phyloP scores from a whole-genome alignment of 1,284 basidiomycete species.

The Termitomyces sp. region DNA sequence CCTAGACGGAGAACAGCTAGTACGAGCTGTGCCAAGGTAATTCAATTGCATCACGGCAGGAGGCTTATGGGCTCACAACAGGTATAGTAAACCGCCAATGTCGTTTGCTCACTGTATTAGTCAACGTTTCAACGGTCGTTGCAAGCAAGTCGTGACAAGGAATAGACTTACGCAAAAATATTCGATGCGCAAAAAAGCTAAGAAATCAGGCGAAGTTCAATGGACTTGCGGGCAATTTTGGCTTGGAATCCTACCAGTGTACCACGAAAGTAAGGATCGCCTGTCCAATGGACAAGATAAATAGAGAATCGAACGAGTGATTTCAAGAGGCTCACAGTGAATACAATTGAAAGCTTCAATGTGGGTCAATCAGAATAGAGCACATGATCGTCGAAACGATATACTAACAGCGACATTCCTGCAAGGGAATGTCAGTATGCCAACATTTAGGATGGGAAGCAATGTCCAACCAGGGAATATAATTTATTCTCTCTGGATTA shows the following conservation, averaged over 20 bases:
- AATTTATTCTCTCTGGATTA: background rate
- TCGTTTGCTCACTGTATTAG: slow-evolving; percentile 33
- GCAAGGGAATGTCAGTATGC: background rate
- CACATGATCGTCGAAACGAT: background rate
- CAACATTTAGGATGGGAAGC: background rate
- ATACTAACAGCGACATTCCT: slow-evolving; percentile 27
- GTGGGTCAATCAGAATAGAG: background rate
- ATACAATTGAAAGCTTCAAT: slow-evolving; percentile 28
- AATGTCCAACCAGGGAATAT: background rate
- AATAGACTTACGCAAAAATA: slow-evolving; percentile 26
- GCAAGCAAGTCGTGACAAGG: slow-evolving; percentile 12
- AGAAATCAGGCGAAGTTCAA: background rate
- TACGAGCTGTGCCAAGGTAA: background rate
- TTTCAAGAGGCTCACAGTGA: slow-evolving; percentile 24
- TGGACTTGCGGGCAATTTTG: background rate
- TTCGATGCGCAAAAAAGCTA: slow-evolving; percentile 36
- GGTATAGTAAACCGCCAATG: slow-evolving; percentile 33
- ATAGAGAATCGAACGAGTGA: background rate
- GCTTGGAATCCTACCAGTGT: slow-evolving; percentile 25
- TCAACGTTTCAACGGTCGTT: background rate
- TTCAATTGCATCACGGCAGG: background rate
- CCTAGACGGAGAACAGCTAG: slow-evolving; percentile 15
- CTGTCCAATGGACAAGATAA: slow-evolving; percentile 13
- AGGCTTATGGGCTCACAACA: slow-evolving; percentile 29
- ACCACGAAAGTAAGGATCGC: slow-evolving; percentile 38